A percentile compares a stretch with the other conserved stretches of the same genome.
phyloP scores from a whole-genome alignment of 139 green algal genomes.

The Closterium sp. region DNA sequence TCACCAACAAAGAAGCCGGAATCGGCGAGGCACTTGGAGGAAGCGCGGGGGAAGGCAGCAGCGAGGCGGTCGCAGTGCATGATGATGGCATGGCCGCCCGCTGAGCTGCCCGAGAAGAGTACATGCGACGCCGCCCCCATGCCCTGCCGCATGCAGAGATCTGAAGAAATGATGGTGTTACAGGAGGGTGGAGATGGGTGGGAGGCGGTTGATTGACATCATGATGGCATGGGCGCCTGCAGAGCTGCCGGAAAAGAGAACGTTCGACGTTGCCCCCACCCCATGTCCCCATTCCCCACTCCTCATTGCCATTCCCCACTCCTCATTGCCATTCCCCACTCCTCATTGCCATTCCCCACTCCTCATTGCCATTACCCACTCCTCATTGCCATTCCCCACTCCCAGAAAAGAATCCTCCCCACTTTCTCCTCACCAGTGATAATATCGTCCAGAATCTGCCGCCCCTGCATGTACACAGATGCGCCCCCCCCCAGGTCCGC shows the following conservation, averaged over 20 bases:
- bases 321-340: no score
- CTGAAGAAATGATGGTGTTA: background rate
- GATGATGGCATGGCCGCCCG: background rate
- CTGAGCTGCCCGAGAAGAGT: background rate
- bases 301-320: no score
- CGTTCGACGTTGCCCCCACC: background rate
- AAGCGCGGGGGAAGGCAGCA: background rate
- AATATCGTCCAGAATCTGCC: background rate
- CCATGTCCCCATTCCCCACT: no score
- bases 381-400: no score
- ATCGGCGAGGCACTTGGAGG: background rate
- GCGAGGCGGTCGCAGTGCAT: background rate
- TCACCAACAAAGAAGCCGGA: background rate
- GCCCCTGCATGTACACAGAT: background rate
- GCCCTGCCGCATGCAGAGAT: background rate
- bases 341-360: no score
- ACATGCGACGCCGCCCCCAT: background rate
- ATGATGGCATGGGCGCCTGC: no score
- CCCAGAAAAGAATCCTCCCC: no score
- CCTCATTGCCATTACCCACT: no score
- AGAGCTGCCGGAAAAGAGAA: no score
- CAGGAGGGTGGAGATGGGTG: background rate
- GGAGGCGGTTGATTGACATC: no score
- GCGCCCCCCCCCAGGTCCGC: background rate
- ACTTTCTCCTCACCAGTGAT: background rate